phyloP scores from a whole-genome alignment of 2,329 filamentous ascomycete genomes.

The Parasarocladium wereldwijsianum region DNA sequence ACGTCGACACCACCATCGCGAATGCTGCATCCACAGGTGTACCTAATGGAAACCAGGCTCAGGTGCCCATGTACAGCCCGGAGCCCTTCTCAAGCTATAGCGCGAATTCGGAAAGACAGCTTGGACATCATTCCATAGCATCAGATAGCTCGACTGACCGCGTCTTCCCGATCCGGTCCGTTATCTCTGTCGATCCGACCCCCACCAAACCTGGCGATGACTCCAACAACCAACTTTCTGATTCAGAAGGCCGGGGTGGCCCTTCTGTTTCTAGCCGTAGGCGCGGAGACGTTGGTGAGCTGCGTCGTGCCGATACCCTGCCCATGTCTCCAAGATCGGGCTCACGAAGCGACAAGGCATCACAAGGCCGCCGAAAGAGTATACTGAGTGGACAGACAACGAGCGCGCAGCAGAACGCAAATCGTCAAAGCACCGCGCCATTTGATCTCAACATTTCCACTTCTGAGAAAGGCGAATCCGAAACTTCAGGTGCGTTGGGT shows the following conservation, averaged over 20 bases:
- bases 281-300: slow-evolving; percentile 15
- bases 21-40: too few relatives aligned
- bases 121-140: slow-evolving; percentile 14
- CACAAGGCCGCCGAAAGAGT: slow-evolving; percentile 16
- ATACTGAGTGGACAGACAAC: slow-evolving; percentile 23
- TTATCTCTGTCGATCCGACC: slow-evolving; percentile 53
- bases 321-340: slow-evolving; percentile 10
- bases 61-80: slow-evolving; percentile 9
- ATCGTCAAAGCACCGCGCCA: slow-evolving; percentile 21
- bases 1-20: slow-evolving; percentile 7
- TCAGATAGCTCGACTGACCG: slow-evolving; percentile 36
- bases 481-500: slow-evolving; percentile 9
- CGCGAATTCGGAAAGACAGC: slow-evolving; percentile 24
- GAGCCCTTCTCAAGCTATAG: slow-evolving; percentile 25
- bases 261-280: slow-evolving; percentile 14
- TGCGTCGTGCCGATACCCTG: slow-evolving; percentile 13
- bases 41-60: too few relatives aligned
- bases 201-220: slow-evolving; percentile 26
- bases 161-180: slow-evolving; percentile 72
- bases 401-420: slow-evolving; percentile 29
- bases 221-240: slow-evolving; percentile 16
- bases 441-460: slow-evolving; percentile 17
- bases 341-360: slow-evolving; percentile 9
- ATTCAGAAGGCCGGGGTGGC: slow-evolving; percentile 16
- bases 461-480: slow-evolving; percentile 18